Evolutionary conservation across 192 early-diverging fungal species (phyloP), one percentile per base, ranked within the genome.

Genomic region (Linnemannia exigua): DNA sequence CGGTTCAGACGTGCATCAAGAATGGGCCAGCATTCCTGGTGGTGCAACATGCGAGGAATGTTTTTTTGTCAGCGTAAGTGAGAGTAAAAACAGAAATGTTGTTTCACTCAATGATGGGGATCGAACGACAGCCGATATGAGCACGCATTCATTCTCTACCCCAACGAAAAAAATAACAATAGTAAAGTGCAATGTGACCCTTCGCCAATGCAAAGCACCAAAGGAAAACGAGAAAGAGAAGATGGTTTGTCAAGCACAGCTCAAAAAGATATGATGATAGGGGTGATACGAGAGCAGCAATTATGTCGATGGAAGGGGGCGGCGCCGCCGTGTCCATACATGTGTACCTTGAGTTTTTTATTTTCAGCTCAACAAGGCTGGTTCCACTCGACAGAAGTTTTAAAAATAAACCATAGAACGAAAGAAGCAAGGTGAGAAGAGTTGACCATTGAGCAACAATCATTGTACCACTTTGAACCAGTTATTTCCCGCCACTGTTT

Each of bases 401-500:
- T 63, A 63, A 28, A 33, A 63, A 63, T 63, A 63, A 31, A 9
- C 11, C 28, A 63, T 63, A 25, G 25, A 31, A 25, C 15, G 1
- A 63, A 25, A 63, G 28, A 15, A 25, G 41, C 41, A 8, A n/a
- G n/a, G n/a, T n/a, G n/a, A n/a, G n/a, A n/a, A n/a, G n/a, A n/a
- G n/a, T n/a, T n/a, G n/a, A 28, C 58, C 28, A 28, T 61, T 61
- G 58, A 61, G 58, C 58, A 15, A 25, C 58, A 61, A 61, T 61
- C 25, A 25, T 31, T 63, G 58, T 31, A 63, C 58, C 58, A 31
- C 58, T 63, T 63, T 63, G 58, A 31, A 31, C 28, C 58, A 63
- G 58, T 63, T 63, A 63, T 63, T 63, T 63, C 58, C 58, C 58
- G 58, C 28, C 58, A 63, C 12, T 63, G 58, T 31, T 11, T 25